These are phyloP conservation scores for Mycena venus DNA, from an alignment of 768 basidiomycete genomes.

Conservation along the genomic window DNA sequence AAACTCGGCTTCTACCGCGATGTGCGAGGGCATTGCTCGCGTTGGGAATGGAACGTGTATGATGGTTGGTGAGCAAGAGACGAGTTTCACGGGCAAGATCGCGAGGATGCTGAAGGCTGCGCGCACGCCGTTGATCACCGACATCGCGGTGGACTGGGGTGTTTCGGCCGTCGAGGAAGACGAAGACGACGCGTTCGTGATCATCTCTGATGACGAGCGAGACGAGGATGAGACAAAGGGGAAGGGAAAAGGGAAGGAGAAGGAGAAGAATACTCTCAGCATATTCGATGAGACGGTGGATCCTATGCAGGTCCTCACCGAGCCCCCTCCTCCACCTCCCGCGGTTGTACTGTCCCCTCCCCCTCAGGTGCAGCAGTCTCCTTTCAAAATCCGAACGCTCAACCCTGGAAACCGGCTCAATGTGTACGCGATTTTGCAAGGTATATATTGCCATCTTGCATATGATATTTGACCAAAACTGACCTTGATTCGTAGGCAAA, in stretches of 20 bases:
- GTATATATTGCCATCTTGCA: neutral
- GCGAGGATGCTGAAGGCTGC: slow-evolving; percentile 57
- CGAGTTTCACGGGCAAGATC: slow-evolving; percentile 53
- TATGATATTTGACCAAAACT: neutral
- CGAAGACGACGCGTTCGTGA: slow-evolving; percentile 22
- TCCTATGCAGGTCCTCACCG: neutral
- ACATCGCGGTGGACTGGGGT: slow-evolving; percentile 55
- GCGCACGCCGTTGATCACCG: slow-evolving; percentile 48
- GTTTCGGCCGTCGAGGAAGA: neutral
- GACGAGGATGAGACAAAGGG: neutral
- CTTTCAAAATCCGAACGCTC: slow-evolving; percentile 25
- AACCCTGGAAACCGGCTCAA: slow-evolving; percentile 25
- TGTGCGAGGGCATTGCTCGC: slow-evolving; percentile 57
- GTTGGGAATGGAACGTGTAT: slow-evolving; percentile 56
- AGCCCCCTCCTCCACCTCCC: slow-evolving; percentile 14
- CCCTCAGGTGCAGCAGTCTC: slow-evolving; percentile 30
- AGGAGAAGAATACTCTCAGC: neutral
- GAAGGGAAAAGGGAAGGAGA: neutral
- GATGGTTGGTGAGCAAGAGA: slow-evolving; percentile 51
- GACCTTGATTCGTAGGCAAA: neutral
- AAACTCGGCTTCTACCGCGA: slow-evolving; percentile 49
- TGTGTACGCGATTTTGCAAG: slow-evolving; percentile 32
- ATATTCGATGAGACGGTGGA: slow-evolving; percentile 23
- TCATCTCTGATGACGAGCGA: slow-evolving; percentile 1
- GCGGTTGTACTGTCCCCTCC: slow-evolving; percentile 13